Conservation (phyloP, 73 alveolate species). For the Loxodes magnus region DNA sequence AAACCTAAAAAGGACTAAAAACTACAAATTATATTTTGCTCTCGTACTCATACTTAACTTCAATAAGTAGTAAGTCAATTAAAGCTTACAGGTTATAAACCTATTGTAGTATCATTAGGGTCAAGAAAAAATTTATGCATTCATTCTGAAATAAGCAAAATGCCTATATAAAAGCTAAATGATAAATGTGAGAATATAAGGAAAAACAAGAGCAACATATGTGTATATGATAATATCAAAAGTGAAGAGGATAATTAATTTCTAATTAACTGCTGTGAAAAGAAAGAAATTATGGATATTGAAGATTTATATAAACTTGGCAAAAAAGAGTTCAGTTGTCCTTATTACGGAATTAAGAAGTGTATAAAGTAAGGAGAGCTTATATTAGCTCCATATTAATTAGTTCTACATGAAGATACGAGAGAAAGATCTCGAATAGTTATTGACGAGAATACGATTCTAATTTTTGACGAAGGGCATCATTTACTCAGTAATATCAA, state of each 20-base stretch:
- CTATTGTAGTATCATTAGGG: slow-evolving; percentile 47
- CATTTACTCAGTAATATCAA: too few species aligned
- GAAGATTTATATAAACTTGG: slow-evolving; percentile 43
- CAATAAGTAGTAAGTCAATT: slow-evolving; percentile 57
- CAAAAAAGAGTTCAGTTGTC: slow-evolving; percentile 29
- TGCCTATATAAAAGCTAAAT: neutral
- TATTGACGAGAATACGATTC: slow-evolving; percentile 24
- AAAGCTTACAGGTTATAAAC: slow-evolving; percentile 54
- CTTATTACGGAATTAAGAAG: slow-evolving; percentile 32
- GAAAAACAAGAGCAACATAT: neutral
- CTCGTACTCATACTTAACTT: slow-evolving; percentile 79
- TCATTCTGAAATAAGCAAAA: slow-evolving; percentile 9
- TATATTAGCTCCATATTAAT: slow-evolving; percentile 44
- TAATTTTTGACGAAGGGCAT: slow-evolving; percentile 51
- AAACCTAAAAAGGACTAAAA: slow-evolving; percentile 23
- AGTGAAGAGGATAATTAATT: too few species aligned
- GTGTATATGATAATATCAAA: neutral
- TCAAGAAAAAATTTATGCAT: slow-evolving; percentile 73
- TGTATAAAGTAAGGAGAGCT: slow-evolving; percentile 26
- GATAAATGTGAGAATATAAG: neutral
- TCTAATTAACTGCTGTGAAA: too few species aligned
- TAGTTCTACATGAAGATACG: slow-evolving; percentile 25
- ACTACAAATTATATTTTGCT: slow-evolving; percentile 51
- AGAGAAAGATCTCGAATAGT: slow-evolving; percentile 17
- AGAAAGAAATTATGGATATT: slow-evolving; percentile 18